Conservation (phyloP, 2,329 filamentous ascomycete species). For the Fusarium sp. region DNA sequence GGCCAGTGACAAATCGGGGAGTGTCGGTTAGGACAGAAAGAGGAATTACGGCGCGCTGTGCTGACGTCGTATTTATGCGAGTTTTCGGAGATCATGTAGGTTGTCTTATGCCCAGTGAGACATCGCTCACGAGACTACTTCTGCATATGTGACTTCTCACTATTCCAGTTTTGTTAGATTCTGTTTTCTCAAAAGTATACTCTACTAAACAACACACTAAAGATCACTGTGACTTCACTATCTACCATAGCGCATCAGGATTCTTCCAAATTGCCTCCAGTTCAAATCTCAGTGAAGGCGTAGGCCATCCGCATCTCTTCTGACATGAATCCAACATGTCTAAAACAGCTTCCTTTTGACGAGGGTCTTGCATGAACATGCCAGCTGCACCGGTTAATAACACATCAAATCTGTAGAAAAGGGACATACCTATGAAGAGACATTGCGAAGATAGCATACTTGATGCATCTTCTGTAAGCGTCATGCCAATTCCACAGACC, state of each 20-base stretch:
- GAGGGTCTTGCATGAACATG: conserved; percentile 33
- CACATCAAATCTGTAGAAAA: fast-evolving
- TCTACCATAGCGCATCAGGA: conserved; percentile 13
- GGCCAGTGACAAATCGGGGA: conserved; percentile 12
- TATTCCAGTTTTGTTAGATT: neutral
- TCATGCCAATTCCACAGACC: conserved; percentile 63
- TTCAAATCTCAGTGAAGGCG: conserved; percentile 35
- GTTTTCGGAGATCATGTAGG: neutral
- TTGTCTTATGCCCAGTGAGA: neutral
- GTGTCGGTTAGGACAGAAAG: conserved; percentile 10
- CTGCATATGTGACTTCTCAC: neutral
- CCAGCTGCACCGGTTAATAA: conserved; percentile 6
- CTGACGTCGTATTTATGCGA: neutral
- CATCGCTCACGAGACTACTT: neutral
- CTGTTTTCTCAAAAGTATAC: too few relatives aligned
- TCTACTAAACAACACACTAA: too few relatives aligned
- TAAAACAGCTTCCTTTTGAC: conserved; percentile 26
- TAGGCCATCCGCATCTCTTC: conserved; percentile 42
- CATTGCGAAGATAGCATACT: conserved; percentile 59
- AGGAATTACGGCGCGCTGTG: neutral
- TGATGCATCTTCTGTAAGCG: conserved; percentile 55
- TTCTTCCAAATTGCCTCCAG: conserved; percentile 38
- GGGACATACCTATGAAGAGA: conserved; percentile 46
- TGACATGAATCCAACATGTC: conserved; percentile 41
- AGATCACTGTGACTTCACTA: neutral